Evolutionary conservation across 345 rosid species (phyloP).

Genomic region (Citrus reticulata): DNA sequence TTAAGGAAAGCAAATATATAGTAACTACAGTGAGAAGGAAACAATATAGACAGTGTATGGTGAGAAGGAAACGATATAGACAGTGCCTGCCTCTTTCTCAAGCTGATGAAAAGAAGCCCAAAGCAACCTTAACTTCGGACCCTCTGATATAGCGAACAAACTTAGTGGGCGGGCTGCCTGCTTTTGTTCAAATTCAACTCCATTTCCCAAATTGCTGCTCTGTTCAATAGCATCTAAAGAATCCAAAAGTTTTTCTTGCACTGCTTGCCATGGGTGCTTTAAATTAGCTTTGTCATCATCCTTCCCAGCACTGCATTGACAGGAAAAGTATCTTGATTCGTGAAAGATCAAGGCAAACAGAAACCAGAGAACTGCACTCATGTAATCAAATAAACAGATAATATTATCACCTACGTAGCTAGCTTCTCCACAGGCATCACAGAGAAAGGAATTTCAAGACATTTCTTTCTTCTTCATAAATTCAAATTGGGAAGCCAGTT

Average conservation of each 20-base stretch:
- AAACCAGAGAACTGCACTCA: slow-evolving; percentile 4
- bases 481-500: background rate
- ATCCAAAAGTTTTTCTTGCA: slow-evolving; percentile 66
- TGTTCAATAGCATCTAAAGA: slow-evolving; percentile 51
- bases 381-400: background rate
- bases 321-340: slow-evolving; percentile 10
- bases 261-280: slow-evolving; percentile 53
- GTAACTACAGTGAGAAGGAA: slow-evolving; percentile 9
- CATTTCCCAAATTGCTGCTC: slow-evolving; percentile 34
- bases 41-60: background rate
- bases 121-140: slow-evolving; percentile 65
- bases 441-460: background rate
- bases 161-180: slow-evolving; percentile 47
- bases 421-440: background rate
- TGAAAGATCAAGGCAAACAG: slow-evolving; percentile 3
- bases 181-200: slow-evolving; percentile 41
- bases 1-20: background rate
- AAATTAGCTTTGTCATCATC: slow-evolving; percentile 33
- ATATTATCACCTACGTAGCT: background rate
- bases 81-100: slow-evolving; percentile 71
- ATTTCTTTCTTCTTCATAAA: background rate
- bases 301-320: slow-evolving; percentile 35
- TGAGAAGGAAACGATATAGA: slow-evolving; percentile 24
- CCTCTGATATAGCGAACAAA: slow-evolving; percentile 68
- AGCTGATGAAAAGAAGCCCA: slow-evolving; percentile 69